Percentiles rank a stretch among this genome's conserved stretches.
These are phyloP conservation scores for Epichloe sibirici DNA, from an alignment of 2,329 filamentous ascomycete species.

Conservation along the genomic window DNA sequence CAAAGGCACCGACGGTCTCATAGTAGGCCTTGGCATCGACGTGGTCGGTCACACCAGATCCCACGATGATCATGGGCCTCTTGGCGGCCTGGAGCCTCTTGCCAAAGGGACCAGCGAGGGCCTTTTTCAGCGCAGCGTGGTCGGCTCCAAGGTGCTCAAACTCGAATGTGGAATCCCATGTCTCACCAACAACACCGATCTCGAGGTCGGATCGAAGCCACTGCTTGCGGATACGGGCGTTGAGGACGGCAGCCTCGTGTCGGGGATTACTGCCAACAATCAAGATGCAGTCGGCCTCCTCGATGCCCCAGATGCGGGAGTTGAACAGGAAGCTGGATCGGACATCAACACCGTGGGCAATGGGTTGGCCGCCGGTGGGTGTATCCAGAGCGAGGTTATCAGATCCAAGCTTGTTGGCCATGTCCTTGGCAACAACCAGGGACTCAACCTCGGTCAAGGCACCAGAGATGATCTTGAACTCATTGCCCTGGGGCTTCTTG, in stretches of 20 bases:
- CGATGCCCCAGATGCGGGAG: constrained; percentile 84
- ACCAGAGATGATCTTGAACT: constrained; percentile 91
- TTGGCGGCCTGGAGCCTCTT: constrained; percentile 83
- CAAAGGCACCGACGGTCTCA: constrained; percentile 78
- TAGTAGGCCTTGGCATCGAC: constrained; percentile 85
- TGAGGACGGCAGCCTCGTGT: constrained; percentile 88
- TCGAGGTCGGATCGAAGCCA: constrained; percentile 93
- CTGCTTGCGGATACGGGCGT: constrained; percentile 94
- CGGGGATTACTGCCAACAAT: constrained; percentile 91
- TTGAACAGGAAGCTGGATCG: constrained; percentile 96
- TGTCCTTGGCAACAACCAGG: constrained; percentile 90
- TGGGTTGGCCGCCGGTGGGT: constrained; percentile 66
- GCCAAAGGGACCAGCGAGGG: constrained; percentile 76
- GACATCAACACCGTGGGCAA: constrained; percentile 87
- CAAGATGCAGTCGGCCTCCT: constrained; percentile 85
- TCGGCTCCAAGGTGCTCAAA: constrained; percentile 82
- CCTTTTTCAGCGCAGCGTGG: constrained; percentile 68
- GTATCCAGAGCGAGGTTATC: constrained; percentile 93
- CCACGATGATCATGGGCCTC: constrained; percentile 92
- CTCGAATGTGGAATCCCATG: constrained; percentile 89
- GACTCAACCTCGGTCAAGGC: constrained; percentile 87
- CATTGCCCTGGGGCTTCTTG: constrained; percentile 73
- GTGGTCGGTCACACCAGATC: constrained; percentile 85
- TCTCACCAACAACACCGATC: constrained; percentile 80
- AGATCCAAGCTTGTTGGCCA: constrained; percentile 91